These are phyloP conservation scores for Croton laevigatus DNA, from an alignment of 441 rosid genomes.

Conservation along the genomic window DNA sequence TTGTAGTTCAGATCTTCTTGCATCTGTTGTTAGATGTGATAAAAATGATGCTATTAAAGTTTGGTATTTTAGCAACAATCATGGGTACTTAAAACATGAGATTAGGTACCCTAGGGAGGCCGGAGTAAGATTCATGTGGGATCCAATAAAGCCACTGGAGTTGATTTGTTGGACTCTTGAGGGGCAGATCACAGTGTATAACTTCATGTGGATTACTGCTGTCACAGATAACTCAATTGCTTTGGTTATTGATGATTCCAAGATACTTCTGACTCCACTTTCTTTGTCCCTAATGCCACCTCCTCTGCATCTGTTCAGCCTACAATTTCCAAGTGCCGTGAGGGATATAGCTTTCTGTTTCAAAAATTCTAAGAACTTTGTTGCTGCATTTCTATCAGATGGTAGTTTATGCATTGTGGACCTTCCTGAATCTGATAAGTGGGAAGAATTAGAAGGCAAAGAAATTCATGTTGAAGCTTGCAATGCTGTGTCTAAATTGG, in stretches of 20 bases:
- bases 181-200: slow-evolving; percentile 62
- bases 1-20: slow-evolving; percentile 88
- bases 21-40: slow-evolving; percentile 62
- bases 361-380: slow-evolving; percentile 47
- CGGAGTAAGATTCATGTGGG: slow-evolving; percentile 82
- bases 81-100: slow-evolving; percentile 92
- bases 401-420: slow-evolving; percentile 69
- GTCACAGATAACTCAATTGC: slow-evolving; percentile 78
- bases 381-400: slow-evolving; percentile 75
- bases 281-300: slow-evolving; percentile 83
- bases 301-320: slow-evolving; percentile 74
- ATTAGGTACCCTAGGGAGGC: slow-evolving; percentile 54
- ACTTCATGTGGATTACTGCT: slow-evolving; percentile 74
- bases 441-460: slow-evolving; percentile 88
- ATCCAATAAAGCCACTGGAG: slow-evolving; percentile 84
- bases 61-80: slow-evolving; percentile 85
- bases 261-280: slow-evolving; percentile 76
- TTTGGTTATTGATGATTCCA: slow-evolving; percentile 70
- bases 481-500: slow-evolving; percentile 43
- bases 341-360: slow-evolving; percentile 61
- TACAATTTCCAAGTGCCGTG: slow-evolving; percentile 60
- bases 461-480: slow-evolving; percentile 58
- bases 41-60: slow-evolving; percentile 57
- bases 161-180: slow-evolving; percentile 76
- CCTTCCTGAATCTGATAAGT: slow-evolving; percentile 60